Evolutionary conservation across 23 red algal genomes (phyloP).

Genomic region (Pyropia yezoensis): DNA sequence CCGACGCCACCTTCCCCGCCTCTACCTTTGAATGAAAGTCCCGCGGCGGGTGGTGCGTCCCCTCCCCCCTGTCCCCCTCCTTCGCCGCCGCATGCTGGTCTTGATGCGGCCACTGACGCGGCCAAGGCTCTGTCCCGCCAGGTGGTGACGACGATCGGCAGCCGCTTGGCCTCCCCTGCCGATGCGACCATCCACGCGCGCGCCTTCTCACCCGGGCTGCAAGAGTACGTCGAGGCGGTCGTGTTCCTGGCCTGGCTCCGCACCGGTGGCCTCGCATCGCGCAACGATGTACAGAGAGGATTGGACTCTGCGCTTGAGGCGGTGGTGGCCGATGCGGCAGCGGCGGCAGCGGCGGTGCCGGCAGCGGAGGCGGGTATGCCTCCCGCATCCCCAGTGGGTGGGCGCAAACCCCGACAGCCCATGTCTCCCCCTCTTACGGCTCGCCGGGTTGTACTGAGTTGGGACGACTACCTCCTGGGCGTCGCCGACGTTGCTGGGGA

Average conservation of each 20-base stretch:
- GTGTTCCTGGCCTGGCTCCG: constrained; percentile 28
- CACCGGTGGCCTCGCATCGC: constrained; percentile 9
- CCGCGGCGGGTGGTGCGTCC: not conserved
- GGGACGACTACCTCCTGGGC: constrained; percentile 73
- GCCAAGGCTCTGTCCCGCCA: no score
- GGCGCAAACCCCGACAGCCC: no score
- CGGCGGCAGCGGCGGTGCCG: no score
- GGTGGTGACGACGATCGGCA: no score
- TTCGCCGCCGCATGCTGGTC: no score
- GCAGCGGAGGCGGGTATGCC: no score
- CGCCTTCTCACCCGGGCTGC: constrained; percentile 55
- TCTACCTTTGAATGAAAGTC: not conserved
- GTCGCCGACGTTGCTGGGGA: constrained; percentile 80
- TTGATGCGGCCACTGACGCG: no score
- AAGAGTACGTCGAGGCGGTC: constrained; percentile 81
- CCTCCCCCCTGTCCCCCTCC: no score
- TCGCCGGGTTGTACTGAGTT: constrained; percentile 8
- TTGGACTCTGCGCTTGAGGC: no score
- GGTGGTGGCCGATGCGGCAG: no score
- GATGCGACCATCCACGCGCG: not conserved
- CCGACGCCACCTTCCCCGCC: not conserved
- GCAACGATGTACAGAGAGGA: constrained; percentile 6
- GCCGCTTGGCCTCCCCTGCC: no score
- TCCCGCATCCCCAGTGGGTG: not conserved
- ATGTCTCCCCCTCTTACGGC: constrained; percentile 5